Percentiles rank a stretch among this genome's conserved stretches.
phyloP scores from a whole-genome alignment of 352 stramenopile genomes.

The Pythium aphanidermatum region DNA sequence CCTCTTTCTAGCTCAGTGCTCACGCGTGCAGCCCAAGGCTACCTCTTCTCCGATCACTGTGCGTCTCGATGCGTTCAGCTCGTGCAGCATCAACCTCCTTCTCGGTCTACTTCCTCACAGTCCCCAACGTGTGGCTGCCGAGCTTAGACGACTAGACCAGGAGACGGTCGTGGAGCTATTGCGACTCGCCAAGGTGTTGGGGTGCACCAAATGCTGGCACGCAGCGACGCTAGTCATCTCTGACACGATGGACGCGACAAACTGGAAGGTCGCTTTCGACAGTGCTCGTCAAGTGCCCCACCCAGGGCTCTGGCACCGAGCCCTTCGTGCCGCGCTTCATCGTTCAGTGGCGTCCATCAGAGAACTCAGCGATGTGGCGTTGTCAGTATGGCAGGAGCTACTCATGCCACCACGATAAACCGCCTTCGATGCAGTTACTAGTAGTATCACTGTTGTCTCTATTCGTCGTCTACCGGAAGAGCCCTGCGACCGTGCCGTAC shows the following conservation, averaged over 20 bases:
- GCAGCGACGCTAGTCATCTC: conserved; percentile 24
- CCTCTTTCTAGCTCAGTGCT: too few relatives aligned
- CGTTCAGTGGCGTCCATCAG: too few relatives aligned
- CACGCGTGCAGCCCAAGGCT: too few relatives aligned
- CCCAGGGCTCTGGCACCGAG: conserved; percentile 28
- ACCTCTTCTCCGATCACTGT: too few relatives aligned
- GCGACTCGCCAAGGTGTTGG: conserved; percentile 18
- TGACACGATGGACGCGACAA: conserved; percentile 18
- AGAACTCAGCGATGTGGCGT: too few relatives aligned
- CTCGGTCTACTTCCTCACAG: conserved; percentile 2
- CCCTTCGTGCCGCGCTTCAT: conserved; percentile 27
- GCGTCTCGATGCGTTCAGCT: not conserved
- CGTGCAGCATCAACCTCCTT: not conserved
- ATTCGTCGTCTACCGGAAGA: conserved; percentile 14
- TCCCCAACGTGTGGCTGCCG: conserved; percentile 8
- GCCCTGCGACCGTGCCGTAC: conserved; percentile 9
- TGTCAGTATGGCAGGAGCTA: too few relatives aligned
- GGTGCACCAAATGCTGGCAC: conserved; percentile 32
- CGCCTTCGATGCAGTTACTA: too few relatives aligned
- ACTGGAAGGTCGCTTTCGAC: conserved; percentile 26
- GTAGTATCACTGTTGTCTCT: too few relatives aligned
- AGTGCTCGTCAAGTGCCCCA: conserved; percentile 25
- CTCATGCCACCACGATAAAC: too few relatives aligned
- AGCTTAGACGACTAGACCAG: conserved; percentile 3
- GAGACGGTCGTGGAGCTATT: conserved; percentile 16